Evolutionary conservation across 768 basidiomycete genomes (phyloP), one percentile per base, ranked within the genome.

Genomic region (Podaxis carcinomalis): DNA sequence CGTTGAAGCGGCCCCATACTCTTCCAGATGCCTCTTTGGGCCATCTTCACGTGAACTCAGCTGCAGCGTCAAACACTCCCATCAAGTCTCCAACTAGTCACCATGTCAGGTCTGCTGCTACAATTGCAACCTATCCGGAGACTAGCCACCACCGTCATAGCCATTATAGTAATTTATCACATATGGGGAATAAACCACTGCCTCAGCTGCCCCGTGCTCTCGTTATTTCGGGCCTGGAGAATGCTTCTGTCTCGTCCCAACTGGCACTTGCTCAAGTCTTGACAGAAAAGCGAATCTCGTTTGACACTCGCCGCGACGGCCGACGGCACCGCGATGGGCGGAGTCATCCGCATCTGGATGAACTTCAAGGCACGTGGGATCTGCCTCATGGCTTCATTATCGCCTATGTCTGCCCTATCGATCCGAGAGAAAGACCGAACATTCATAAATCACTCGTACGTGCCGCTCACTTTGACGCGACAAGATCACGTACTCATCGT

Each of bases 151-250:
- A 35, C 61, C 59, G 47, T 59, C 65, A 57, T 55, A 35, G 59
- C 23, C 58, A 21, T 51, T 61, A 42, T 40, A 65, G 52, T 57
- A 56, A 56, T 53, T 40, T 68, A 7, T 64, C 60, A 3, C 77
- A 77, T 65, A 67, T 76, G 44, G 70, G 74, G 59, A 74, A 76
- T 27, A 74, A 77, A 60, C 71, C 77, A 36, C 66, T 72, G 10
- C 69, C 69, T 25, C 66, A 78, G 60, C 66, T 77, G 73, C 88
- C 90, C 1, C 75, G 78, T 52, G 89, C 83, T 2, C 72, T 92
- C 2, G 87, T 92, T 3, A 69, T 90, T 5, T 83, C 88, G 2
- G 88, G 88, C 0, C 78, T 93, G n/a, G 90, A 92, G 67, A 72
- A 85, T 67, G 79, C 85, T 1, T 76, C 72, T 51, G 59, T 78